Percentiles rank a stretch among this genome's conserved stretches.
Evolutionary conservation across 805 yeast genomes (phyloP).

Genomic region (Zygosaccharomyces pseudorouxii): DNA sequence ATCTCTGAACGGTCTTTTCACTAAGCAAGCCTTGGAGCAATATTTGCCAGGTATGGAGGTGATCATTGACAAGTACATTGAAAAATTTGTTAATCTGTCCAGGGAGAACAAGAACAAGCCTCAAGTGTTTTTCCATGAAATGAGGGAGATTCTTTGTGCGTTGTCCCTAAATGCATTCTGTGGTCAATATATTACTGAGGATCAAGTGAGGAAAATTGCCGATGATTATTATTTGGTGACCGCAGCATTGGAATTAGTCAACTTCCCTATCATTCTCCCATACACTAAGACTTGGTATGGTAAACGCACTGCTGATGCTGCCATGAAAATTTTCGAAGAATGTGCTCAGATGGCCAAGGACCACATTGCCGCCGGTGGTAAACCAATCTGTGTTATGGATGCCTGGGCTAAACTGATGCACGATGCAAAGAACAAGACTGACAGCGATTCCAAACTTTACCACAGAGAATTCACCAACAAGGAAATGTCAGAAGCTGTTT

Average conservation of each 20-base stretch:
- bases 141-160: slow-evolving; percentile 96
- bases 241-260: slow-evolving; percentile 93
- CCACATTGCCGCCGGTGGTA: slow-evolving; percentile 70
- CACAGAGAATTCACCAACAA: slow-evolving; percentile 81
- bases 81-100: slow-evolving; percentile 54
- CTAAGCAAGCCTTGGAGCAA: slow-evolving; percentile 72
- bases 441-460: slow-evolving; percentile 51
- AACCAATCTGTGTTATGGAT: slow-evolving; percentile 87
- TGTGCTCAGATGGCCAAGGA: slow-evolving; percentile 88
- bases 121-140: slow-evolving; percentile 78
- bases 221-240: slow-evolving; percentile 91
- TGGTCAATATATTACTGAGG: slow-evolving; percentile 91
- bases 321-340: slow-evolving; percentile 83
- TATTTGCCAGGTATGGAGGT: slow-evolving; percentile 83
- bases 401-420: slow-evolving; percentile 89
- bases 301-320: slow-evolving; percentile 83
- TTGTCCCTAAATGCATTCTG: slow-evolving; percentile 89
- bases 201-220: slow-evolving; percentile 80
- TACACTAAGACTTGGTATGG: slow-evolving; percentile 99
- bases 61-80: slow-evolving; percentile 78
- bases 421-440: slow-evolving; percentile 49
- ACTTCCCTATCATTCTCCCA: slow-evolving; percentile 94
- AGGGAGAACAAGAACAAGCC: slow-evolving; percentile 52
- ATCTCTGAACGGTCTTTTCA: slow-evolving; percentile 84
- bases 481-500: slow-evolving; percentile 94